These are phyloP conservation scores for Elsinoe fawcettii DNA, from an alignment of 2,329 filamentous ascomycete species.

Conservation along the genomic window DNA sequence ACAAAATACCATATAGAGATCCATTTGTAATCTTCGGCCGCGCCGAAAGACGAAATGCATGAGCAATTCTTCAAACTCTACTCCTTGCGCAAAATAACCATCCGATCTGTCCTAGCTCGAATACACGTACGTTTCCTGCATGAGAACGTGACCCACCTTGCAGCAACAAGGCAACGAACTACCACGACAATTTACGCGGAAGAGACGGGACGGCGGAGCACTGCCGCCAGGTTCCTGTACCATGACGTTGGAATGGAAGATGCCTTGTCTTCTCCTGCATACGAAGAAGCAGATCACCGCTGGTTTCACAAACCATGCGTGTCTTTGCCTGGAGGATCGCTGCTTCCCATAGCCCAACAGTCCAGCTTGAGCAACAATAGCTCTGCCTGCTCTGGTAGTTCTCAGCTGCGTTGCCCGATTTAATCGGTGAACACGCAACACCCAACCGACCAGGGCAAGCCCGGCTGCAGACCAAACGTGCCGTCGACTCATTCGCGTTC, in stretches of 20 bases:
- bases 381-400: background rate
- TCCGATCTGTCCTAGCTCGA: background rate
- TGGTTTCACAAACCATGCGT: background rate
- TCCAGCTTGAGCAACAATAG: background rate
- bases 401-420: background rate
- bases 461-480: background rate
- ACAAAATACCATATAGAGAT: background rate
- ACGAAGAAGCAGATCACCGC: background rate
- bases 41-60: constrained; percentile 7
- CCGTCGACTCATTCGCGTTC: background rate
- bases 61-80: background rate
- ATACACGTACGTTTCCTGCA: background rate
- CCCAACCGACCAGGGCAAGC: background rate
- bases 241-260: constrained; percentile 7
- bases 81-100: background rate
- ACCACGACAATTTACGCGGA: background rate
- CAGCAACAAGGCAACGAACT: constrained; percentile 6
- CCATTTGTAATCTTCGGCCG: constrained; percentile 11
- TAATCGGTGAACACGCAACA: background rate
- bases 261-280: constrained; percentile 6
- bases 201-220: constrained; percentile 1
- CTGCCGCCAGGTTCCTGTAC: background rate
- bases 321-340: constrained; percentile 2
- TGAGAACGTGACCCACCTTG: background rate
- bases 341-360: constrained; percentile 2